Evolutionary conservation across 441 rosid genomes (phyloP).

Genomic region (Populus hybrid): DNA sequence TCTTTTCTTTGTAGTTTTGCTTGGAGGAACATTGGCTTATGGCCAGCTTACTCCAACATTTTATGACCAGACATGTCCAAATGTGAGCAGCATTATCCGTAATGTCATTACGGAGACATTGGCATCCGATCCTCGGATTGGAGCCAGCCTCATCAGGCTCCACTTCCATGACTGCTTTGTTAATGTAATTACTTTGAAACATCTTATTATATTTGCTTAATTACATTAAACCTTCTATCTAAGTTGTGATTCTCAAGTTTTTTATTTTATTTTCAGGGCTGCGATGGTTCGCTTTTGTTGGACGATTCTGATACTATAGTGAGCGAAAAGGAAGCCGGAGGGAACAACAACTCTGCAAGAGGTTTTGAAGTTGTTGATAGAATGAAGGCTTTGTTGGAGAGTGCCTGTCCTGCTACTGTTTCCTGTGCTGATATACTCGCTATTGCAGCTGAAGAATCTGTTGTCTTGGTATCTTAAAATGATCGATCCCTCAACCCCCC

Average conservation of each 20-base stretch:
- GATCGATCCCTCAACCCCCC: too few relatives aligned
- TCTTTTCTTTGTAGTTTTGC: neutral
- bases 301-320: slow-evolving; percentile 39
- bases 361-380: slow-evolving; percentile 63
- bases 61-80: slow-evolving; percentile 49
- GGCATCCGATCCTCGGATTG: slow-evolving; percentile 43
- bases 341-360: slow-evolving; percentile 44
- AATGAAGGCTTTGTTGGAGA: slow-evolving; percentile 58
- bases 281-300: slow-evolving; percentile 66
- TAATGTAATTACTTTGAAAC: slow-evolving; percentile 22
- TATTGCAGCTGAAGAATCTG: slow-evolving; percentile 62
- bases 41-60: slow-evolving; percentile 48
- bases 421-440: slow-evolving; percentile 80
- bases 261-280: slow-evolving; percentile 21
- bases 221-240: too few relatives aligned
- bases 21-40: slow-evolving; percentile 20
- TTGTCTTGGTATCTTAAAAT: slow-evolving; percentile 37
- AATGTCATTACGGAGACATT: slow-evolving; percentile 30
- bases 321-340: slow-evolving; percentile 42
- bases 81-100: slow-evolving; percentile 32
- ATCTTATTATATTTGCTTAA: too few relatives aligned
- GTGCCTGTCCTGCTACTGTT: slow-evolving; percentile 56
- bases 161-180: slow-evolving; percentile 85
- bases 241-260: too few relatives aligned
- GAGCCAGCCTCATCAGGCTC: slow-evolving; percentile 64